Evolutionary conservation across 331 rosid species (phyloP).

Genomic region (Dryas integrifolia): DNA sequence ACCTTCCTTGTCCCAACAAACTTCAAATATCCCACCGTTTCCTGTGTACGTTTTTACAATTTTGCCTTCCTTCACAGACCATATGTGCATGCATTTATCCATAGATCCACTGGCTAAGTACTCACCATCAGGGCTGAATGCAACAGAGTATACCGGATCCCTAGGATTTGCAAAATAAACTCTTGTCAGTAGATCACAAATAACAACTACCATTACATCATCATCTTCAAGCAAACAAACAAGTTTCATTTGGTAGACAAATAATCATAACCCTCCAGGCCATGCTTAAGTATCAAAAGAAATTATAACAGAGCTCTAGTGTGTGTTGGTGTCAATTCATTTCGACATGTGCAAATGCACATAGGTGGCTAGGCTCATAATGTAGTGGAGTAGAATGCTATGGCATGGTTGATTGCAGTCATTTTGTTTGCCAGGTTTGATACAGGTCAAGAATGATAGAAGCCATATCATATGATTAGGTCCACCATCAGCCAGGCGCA

Average conservation of each 20-base stretch:
- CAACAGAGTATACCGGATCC: slow-evolving; percentile 94
- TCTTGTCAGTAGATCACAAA: slow-evolving; percentile 3
- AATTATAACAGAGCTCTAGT: neutral
- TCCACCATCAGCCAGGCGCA: too few relatives aligned
- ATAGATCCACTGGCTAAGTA: slow-evolving; percentile 86
- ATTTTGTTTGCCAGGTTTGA: too few relatives aligned
- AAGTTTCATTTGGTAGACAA: neutral
- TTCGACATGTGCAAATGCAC: neutral
- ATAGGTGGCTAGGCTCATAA: too few relatives aligned
- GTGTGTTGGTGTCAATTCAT: neutral
- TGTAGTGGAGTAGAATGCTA: too few relatives aligned
- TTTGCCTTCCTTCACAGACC: slow-evolving; percentile 87
- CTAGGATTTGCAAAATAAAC: slow-evolving; percentile 33
- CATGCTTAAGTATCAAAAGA: neutral
- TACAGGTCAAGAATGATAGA: too few relatives aligned
- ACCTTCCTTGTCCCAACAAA: slow-evolving; percentile 91
- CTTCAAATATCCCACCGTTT: slow-evolving; percentile 87
- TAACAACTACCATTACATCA: neutral
- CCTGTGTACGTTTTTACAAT: slow-evolving; percentile 70
- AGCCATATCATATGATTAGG: too few relatives aligned
- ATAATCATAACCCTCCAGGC: neutral
- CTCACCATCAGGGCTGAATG: slow-evolving; percentile 92
- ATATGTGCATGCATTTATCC: slow-evolving; percentile 83
- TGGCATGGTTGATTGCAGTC: too few relatives aligned
- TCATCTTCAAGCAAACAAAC: neutral